Base-by-base conservation (phyloP, 2,329 filamentous ascomycete genomes). In the Arthrobotrys sphaeroides region DNA sequence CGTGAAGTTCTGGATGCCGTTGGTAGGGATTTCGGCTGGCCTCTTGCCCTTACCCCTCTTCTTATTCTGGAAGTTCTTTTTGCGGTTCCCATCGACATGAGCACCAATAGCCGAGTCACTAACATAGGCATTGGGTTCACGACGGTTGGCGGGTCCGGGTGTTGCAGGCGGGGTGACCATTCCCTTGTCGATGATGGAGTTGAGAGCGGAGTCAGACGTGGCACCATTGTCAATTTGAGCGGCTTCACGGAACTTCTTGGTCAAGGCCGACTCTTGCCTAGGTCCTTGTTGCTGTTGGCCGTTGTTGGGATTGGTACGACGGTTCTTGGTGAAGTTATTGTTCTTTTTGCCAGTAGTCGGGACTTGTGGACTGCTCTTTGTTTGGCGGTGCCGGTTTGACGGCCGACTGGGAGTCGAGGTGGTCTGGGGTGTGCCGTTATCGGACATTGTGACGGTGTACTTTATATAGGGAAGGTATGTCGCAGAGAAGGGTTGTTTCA, bases 81-180 rank as follows among this genome's bases (percentile, higher is more conserved):
- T 69, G 47, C 68, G 57, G 16, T 47, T 47, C 6, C 20, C 72
- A 10, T 75, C 64, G 2, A 22, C 43, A 6, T 68, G 57, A 13
- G 51, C 13, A 26, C 47, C 64, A 31, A 75, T 57, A 31, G 72
- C 72, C 28, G 72, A 75, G 64, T 75, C 72, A 43, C 72, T 75
- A 69, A 69, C 72, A 12, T 75, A 75, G 47, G 72, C 64, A 42
- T 45, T 69, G 20, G 72, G 72, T 18, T 75, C 64, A 16, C 55
- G 57, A 22, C 64, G 72, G 42, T 59, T 65, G 7, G 57, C 12
- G 18, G 55, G 38, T 9, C 72, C 72, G 5, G 72, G 72, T 7
- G 72, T 75, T 18, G 72, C 64, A 20, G 72, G 72, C 22, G 72
- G 72, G n/a, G 72, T 75, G 7, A 75, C 72, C 5, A 75, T 47